phyloP scores from a whole-genome alignment of 257 asterid species.

The Solanum stenotomum region DNA sequence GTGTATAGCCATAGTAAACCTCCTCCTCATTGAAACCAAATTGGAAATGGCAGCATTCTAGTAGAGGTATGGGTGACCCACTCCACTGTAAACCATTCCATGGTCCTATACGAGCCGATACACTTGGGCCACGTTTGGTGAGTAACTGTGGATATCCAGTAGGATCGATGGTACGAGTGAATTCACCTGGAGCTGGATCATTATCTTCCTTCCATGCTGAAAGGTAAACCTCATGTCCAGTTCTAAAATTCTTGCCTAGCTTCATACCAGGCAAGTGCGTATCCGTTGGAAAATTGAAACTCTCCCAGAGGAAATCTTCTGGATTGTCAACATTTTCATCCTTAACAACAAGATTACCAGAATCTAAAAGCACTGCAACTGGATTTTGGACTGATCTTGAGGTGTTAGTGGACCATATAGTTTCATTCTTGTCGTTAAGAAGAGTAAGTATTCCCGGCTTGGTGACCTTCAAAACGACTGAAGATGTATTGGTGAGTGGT shows the following conservation, averaged over 20 bases:
- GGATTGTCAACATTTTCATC: background rate
- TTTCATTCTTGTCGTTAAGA: background rate
- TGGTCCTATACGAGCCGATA: slow-evolving; percentile 15
- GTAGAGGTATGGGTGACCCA: background rate
- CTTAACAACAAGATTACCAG: background rate
- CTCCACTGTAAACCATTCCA: slow-evolving; percentile 39
- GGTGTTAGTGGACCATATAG: background rate
- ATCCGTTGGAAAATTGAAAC: background rate
- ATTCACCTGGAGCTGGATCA: background rate
- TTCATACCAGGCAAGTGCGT: background rate
- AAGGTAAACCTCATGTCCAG: background rate
- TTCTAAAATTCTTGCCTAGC: background rate
- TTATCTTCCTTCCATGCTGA: background rate
- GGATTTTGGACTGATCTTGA: background rate
- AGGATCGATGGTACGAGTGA: slow-evolving; percentile 8
- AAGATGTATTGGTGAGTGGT: background rate
- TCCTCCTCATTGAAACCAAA: background rate
- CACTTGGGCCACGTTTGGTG: background rate
- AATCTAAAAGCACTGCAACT: background rate
- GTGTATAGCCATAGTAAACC: background rate
- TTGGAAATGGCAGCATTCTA: background rate
- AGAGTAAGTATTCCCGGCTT: background rate
- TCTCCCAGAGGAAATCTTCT: background rate
- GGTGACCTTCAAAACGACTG: background rate
- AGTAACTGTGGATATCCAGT: slow-evolving; percentile 8